Evolutionary conservation across 768 basidiomycete species (phyloP), one percentile per base, ranked within the genome.

Genomic region (Leccinum pellstonianum): DNA sequence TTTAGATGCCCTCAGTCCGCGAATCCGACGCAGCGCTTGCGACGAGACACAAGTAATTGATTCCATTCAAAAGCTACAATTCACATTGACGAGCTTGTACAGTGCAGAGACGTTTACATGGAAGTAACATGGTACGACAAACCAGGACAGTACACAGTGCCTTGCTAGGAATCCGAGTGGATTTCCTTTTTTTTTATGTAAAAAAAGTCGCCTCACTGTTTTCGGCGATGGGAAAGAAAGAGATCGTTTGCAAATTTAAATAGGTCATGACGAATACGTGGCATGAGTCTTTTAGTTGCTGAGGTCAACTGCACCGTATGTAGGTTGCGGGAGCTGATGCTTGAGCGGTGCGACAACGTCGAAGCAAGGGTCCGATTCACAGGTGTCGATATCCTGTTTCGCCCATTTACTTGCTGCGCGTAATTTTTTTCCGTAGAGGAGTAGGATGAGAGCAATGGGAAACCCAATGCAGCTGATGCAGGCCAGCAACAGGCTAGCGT

Each of bases 381-480:
- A 41, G 10, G 29, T 9, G 3, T 63, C 56, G 9, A 51, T 25
- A 17, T 64, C 60, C 33, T 66, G 65, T 48, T 66, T 68, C 11
- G 62, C 64, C 64, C 62, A 68, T 54, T 46, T 56, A 57, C 67
- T 68, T 25, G 58, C 57, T 23, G 62, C 58, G 6, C 65, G 64
- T 31, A 66, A 23, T 1, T 51, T 38, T 50, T 59, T 62, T 38
- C 64, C 68, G 12, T 62, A 53, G 14, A 69, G 11, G 23, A 60
- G 57, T 11, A 69, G 53, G 17, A 59, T 31, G 35, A 68, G 38
- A 14, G 67, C 62, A 1, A 57, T 56, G 6, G 67, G 67, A n/a
- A 66, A 50, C 27, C 62, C 67, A 1, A 62, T 46, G 31, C 62
- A 66, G 54, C 67, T 69, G 47, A 68, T 55, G 47, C 65, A 66